Conservation (phyloP, 805 yeast species). For the Schizosaccharomyces lindneri region DNA sequence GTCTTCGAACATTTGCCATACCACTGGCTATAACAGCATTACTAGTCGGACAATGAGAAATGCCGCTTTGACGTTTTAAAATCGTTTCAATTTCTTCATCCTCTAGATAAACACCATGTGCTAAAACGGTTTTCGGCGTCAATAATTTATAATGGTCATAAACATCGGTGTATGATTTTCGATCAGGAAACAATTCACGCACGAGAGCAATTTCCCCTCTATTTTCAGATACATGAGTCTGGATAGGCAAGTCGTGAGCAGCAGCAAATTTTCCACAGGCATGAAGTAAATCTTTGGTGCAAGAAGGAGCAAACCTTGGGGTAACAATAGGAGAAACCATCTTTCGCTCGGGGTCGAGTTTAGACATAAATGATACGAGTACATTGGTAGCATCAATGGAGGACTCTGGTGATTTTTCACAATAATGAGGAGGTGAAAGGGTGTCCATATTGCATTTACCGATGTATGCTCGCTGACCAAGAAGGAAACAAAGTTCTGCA, state of each 20-base stretch:
- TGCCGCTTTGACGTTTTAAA: conserved; percentile 32
- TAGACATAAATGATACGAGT: conserved; percentile 31
- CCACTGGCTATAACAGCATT: conserved; percentile 77
- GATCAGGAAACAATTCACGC: conserved; percentile 42
- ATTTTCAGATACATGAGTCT: conserved; percentile 82
- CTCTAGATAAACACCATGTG: conserved; percentile 64
- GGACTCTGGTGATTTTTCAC: conserved; percentile 28
- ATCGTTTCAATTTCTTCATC: conserved; percentile 39
- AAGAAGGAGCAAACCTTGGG: conserved; percentile 83
- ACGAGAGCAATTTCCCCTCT: conserved; percentile 53
- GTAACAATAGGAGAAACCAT: conserved; percentile 54
- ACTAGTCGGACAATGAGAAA: conserved; percentile 83
- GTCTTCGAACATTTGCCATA: conserved; percentile 55
- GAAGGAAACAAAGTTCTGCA: conserved; percentile 38
- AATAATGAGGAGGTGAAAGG: conserved; percentile 49
- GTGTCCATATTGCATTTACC: conserved; percentile 84
- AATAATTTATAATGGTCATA: conserved; percentile 41
- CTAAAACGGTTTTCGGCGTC: conserved; percentile 45
- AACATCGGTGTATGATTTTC: conserved; percentile 45
- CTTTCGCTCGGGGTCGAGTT: conserved; percentile 28
- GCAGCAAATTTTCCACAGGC: conserved; percentile 38
- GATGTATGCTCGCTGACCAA: conserved; percentile 70
- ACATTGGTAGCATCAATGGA: conserved; percentile 28
- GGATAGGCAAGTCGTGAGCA: conserved; percentile 35
- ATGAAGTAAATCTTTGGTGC: conserved; percentile 35